Evolutionary conservation across 2,329 filamentous ascomycete species (phyloP).

Genomic region (Fusarium coicis): DNA sequence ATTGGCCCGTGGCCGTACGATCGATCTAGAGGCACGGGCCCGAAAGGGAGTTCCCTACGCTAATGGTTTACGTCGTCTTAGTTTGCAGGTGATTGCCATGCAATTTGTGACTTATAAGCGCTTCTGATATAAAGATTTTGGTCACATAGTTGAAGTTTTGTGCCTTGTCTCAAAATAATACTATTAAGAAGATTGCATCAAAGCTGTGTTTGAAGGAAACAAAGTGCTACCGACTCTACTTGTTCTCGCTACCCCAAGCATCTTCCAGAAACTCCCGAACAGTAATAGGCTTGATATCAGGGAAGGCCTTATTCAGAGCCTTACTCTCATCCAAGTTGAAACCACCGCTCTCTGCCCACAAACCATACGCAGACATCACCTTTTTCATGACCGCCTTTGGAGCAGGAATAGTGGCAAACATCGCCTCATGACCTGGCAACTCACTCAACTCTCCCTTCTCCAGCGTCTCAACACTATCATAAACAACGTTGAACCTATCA

Average conservation of each 20-base stretch:
- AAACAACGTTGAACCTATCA: not conserved
- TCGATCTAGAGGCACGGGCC: not conserved
- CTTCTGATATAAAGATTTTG: no score
- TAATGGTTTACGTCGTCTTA: not conserved
- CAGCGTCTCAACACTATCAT: not conserved
- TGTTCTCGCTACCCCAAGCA: not conserved
- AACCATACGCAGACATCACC: not conserved
- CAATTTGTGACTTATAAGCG: no score
- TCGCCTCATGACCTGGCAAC: not conserved
- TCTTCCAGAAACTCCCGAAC: not conserved
- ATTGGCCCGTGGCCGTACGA: not conserved
- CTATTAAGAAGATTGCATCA: not conserved
- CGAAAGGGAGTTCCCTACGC: not conserved
- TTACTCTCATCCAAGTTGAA: slow-evolving; percentile 4
- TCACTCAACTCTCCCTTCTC: slow-evolving; percentile 10
- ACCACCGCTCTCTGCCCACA: not conserved
- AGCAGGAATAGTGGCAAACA: not conserved
- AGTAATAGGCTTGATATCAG: not conserved
- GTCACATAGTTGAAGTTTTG: not conserved
- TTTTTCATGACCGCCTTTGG: not conserved
- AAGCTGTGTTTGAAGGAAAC: no score
- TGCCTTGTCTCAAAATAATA: not conserved
- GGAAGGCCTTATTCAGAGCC: not conserved
- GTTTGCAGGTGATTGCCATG: no score
- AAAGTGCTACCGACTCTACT: not conserved